Percentiles rank a stretch among this genome's conserved stretches.
These are phyloP conservation scores for Populus hybrid DNA, from an alignment of 441 rosid genomes.

Conservation along the genomic window DNA sequence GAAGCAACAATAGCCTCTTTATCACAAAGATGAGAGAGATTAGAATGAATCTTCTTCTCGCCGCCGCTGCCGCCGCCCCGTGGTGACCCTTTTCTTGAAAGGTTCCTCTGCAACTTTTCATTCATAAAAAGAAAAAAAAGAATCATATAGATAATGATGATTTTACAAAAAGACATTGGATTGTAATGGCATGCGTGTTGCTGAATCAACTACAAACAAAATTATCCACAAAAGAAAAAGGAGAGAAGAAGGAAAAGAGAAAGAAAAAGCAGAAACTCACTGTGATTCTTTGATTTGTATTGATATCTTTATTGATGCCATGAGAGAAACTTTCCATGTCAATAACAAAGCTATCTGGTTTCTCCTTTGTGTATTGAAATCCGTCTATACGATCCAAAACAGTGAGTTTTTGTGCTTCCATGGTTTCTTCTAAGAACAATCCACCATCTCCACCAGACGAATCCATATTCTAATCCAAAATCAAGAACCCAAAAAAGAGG, in stretches of 20 bases:
- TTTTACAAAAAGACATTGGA: neutral
- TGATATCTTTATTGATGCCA: slow-evolving; percentile 28
- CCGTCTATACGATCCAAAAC: slow-evolving; percentile 44
- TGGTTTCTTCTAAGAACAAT: slow-evolving; percentile 17
- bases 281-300: slow-evolving; percentile 48
- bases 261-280: slow-evolving; percentile 33
- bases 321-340: slow-evolving; percentile 54
- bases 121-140: neutral
- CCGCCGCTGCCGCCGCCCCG: slow-evolving; percentile 32
- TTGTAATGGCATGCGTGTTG: neutral
- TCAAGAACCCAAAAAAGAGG: slow-evolving; percentile 8
- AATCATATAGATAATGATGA: neutral
- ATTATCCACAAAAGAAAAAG: neutral
- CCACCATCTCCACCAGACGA: slow-evolving; percentile 8
- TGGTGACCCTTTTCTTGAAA: slow-evolving; percentile 66
- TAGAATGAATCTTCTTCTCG: slow-evolving; percentile 43
- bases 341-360: slow-evolving; percentile 56
- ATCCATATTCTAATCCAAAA: slow-evolving; percentile 22
- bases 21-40: slow-evolving; percentile 34
- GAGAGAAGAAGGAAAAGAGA: neutral
- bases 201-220: neutral
- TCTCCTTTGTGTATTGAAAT: slow-evolving; percentile 38
- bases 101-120: slow-evolving; percentile 61
- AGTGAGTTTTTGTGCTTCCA: slow-evolving; percentile 29
- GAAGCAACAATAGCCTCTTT: slow-evolving; percentile 39